Base-by-base conservation (phyloP, 805 yeast species). In the Saturnispora halmiae region DNA sequence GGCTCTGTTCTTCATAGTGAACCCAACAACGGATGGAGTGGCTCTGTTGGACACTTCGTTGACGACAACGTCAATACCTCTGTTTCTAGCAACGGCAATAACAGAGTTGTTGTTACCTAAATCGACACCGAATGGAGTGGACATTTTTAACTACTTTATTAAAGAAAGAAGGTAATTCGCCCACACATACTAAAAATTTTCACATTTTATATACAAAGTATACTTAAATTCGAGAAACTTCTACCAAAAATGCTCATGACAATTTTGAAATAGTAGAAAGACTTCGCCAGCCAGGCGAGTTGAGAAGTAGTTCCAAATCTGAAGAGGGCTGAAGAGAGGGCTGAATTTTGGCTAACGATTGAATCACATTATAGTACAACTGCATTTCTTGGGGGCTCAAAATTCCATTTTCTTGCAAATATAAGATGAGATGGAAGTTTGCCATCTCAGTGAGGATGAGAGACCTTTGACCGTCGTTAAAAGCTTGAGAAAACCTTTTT, bases 31-130 rank as follows among this genome's bases (percentile, higher is more conserved):
- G 16, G 77, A 60, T 51, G 99, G 98, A 26, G 99, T 92, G 52
- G 94, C 66, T 67, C 99, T 82, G 81, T 92, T 92, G 43, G 97
- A 88, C 36, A 92, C 97, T 69, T 92, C 99, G 64, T 92, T 92
- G 69, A 92, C 97, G 57, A 92, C 85, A 57, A 92, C 81, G 66
- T 92, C 99, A 61, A 92, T 92, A 61, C 97, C 97, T 72, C 97
- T 81, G 78, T 90, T 92, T 65, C 90, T 82, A 49, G 98, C 98
- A 61, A 94, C 82, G 32, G 94, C 97, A 61, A 90, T 75, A 53
- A 90, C 96, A 50, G 95, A 79, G 73, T 76, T 83, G 73, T 77
- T 74, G 71, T 87, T 87, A 70, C 98, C 98, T 63, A 92, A 82
- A 77, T 92, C 98, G 66, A 92, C 80, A 72, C 98, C 98, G 60